Evolutionary conservation across 768 basidiomycete genomes (phyloP), one percentile per base, ranked within the genome.

Genomic region (Pleurotus tuber-regium): DNA sequence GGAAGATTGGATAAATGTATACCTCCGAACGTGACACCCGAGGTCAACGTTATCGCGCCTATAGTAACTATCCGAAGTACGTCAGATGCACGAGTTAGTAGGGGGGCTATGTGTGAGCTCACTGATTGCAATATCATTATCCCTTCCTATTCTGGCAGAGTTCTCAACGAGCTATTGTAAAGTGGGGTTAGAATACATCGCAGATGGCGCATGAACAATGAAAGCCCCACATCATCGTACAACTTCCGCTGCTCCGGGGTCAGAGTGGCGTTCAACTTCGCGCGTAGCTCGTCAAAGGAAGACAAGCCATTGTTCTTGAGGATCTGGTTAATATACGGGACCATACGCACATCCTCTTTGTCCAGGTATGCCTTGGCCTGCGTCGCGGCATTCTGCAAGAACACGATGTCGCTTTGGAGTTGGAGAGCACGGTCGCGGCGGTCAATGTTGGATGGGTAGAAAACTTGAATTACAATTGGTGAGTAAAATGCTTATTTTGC

Each of bases 181-280:
- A n/a, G n/a, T n/a, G n/a, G n/a, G n/a, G n/a, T n/a, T n/a, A n/a
- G n/a, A n/a, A n/a, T n/a, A n/a, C n/a, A n/a, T n/a, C n/a, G n/a
- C n/a, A n/a, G n/a, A n/a, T n/a, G n/a, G n/a, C n/a, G n/a, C n/a
- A n/a, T n/a, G n/a, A n/a, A n/a, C 33, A 50, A 41, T 41, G 41
- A 28, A 40, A 39, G 24, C n/a, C 36, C 16, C 14, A 31, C 48
- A 42, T 55, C 50, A 46, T 21, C n/a, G 21, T 47, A 47, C 12
- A 31, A 8, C 44, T 47, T 29, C 33, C 31, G 44, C 18, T 35
- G 41, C 41, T 42, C 41, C 9, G 41, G 41, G 8, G 41, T 42
- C 41, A 42, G 26, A 9, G 26, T 25, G 16, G 7, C 16, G 41
- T 19, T 24, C 4, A 42, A 25, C 41, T 42, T 42, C 24, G 23